Percentiles rank a stretch among this genome's conserved stretches.
Evolutionary conservation across 129 eudicot species (phyloP).

Genomic region (Dittrichia graveolens): DNA sequence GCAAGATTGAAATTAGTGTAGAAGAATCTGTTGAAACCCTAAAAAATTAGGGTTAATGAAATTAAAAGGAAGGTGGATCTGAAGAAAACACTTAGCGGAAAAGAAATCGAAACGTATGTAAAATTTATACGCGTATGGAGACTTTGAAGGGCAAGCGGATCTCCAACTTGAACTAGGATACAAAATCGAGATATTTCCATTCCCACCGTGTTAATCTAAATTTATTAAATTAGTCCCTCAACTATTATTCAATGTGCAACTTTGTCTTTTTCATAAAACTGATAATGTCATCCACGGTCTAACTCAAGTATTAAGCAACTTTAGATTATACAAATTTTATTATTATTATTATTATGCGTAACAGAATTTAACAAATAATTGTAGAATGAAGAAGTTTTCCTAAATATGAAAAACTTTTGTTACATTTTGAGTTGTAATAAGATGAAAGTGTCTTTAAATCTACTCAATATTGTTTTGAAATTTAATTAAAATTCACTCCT

Average conservation of each 20-base stretch:
- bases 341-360: too few relatives aligned
- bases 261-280: not conserved
- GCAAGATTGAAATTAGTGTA: conserved; percentile 12
- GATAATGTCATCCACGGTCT: too few relatives aligned
- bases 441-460: too few relatives aligned
- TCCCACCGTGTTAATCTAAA: conserved; percentile 7
- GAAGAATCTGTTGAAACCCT: conserved; percentile 25
- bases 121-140: conserved; percentile 1
- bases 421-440: too few relatives aligned
- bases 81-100: conserved; percentile 11
- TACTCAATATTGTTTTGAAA: too few relatives aligned
- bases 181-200: conserved; percentile 11
- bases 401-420: too few relatives aligned
- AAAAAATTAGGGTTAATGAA: conserved; percentile 18
- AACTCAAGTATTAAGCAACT: too few relatives aligned
- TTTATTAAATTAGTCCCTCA: not conserved
- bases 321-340: too few relatives aligned
- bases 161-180: conserved; percentile 5
- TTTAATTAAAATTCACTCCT: too few relatives aligned
- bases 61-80: conserved; percentile 14
- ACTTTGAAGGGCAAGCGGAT: not conserved
- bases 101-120: conserved; percentile 19
- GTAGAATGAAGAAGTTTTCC: too few relatives aligned
- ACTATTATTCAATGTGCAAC: not conserved
- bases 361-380: too few relatives aligned